Evolutionary conservation across 805 yeast species (phyloP).

Genomic region (Myxozyma sirexii): DNA sequence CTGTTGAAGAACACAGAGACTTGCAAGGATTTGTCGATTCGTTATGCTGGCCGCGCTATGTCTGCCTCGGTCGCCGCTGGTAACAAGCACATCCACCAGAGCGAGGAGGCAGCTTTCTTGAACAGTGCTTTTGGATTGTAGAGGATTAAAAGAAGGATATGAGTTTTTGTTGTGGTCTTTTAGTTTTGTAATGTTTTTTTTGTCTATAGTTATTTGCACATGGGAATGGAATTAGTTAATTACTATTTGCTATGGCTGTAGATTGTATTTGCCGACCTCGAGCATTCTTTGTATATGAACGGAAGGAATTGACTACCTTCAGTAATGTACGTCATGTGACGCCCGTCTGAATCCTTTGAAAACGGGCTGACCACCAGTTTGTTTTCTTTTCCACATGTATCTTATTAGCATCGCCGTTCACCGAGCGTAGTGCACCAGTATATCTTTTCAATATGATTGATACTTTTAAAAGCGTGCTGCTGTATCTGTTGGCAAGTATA

Average conservation of each 20-base stretch:
- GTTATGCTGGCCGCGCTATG: constrained; percentile 98
- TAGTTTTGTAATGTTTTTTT: background rate
- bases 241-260: background rate
- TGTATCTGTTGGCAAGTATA: background rate
- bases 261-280: background rate
- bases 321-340: background rate
- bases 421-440: background rate
- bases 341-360: background rate
- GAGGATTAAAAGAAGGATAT: background rate
- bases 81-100: constrained; percentile 79
- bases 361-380: background rate
- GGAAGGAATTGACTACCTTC: no score
- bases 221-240: background rate
- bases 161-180: background rate
- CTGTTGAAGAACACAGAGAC: constrained; percentile 72
- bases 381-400: background rate
- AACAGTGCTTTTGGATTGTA: constrained; percentile 62
- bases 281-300: background rate
- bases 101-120: constrained; percentile 87
- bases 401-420: no score
- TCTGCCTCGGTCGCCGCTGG: constrained; percentile 99
- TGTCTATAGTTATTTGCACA: background rate
- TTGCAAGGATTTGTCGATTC: constrained; percentile 59
- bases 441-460: background rate
- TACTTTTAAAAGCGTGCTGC: background rate